Conservation (phyloP, 2,329 filamentous ascomycete genomes). For the Penicillium sp. region DNA sequence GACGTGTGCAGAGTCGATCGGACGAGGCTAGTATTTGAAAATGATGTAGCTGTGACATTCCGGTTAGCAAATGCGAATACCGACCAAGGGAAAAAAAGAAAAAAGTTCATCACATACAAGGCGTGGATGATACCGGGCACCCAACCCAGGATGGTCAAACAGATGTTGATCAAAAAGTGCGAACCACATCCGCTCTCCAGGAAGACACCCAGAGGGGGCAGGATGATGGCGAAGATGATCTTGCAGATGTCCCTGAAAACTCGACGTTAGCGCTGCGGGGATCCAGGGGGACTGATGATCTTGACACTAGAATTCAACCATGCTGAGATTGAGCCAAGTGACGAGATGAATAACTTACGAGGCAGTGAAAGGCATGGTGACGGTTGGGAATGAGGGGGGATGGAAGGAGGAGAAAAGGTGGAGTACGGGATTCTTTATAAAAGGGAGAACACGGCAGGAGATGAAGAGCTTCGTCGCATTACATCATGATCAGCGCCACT, state of each 20-base stretch:
- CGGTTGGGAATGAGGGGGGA: slow-evolving; percentile 8
- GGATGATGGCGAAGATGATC: slow-evolving; percentile 81
- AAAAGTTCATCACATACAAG: slow-evolving; percentile 59
- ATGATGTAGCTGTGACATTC: slow-evolving; percentile 65
- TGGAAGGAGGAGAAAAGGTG: slow-evolving; percentile 3
- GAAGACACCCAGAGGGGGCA: slow-evolving; percentile 88
- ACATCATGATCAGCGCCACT: slow-evolving; percentile 25
- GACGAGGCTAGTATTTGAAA: slow-evolving; percentile 66
- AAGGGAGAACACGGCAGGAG: slow-evolving; percentile 51
- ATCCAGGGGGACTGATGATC: too few relatives aligned
- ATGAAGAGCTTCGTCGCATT: slow-evolving; percentile 45
- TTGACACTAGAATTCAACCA: too few relatives aligned
- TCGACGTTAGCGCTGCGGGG: not conserved
- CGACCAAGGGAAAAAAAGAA: too few relatives aligned
- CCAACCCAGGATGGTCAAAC: slow-evolving; percentile 71
- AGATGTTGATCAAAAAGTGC: slow-evolving; percentile 87
- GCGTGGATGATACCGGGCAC: slow-evolving; percentile 87
- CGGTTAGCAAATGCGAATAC: slow-evolving; percentile 12
- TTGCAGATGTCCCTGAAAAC: slow-evolving; percentile 63
- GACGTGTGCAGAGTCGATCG: not conserved
- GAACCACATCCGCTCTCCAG: slow-evolving; percentile 85
- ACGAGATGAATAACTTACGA: slow-evolving; percentile 38
- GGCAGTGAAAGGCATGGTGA: slow-evolving; percentile 49
- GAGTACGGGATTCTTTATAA: slow-evolving; percentile 14
- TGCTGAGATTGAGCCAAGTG: too few relatives aligned